Evolutionary conservation across 2,329 filamentous ascomycete species (phyloP), one percentile per base, ranked within the genome.

Genomic region (Sporothrix pallida): DNA sequence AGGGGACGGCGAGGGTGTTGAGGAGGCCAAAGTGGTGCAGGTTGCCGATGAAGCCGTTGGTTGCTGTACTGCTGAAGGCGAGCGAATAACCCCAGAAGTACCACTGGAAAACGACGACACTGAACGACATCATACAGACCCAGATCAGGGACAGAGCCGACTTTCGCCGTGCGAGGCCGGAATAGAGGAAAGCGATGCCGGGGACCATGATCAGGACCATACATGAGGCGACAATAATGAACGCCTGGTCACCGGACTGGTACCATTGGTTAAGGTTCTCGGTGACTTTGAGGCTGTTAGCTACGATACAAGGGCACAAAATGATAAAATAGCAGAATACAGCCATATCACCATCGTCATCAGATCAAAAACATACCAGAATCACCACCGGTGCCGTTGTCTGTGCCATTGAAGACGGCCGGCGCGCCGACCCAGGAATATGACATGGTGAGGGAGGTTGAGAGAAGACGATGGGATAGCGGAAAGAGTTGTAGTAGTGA

Each of bases 31-130:
- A 97, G 82, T 97, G 93, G 78, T 91, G 88, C 73, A 99, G 84
- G 81, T 98, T 90, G 72, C 96, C 96, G 80, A 99, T 98, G 84
- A 93, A 98, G 71, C 93, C 92, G 84, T 93, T 98, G 77, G 89
- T 94, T 4, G 91, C 93, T 15, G 90, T 90, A 60, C 88, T 87
- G 80, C 93, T 96, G 84, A 98, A 98, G 71, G 95, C 95, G 75
- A 99, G 87, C 15, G 95, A 97, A 83, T 97, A 99, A 52, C 96
- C 96, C 95, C 96, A 98, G 83, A 99, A 98, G 81, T 98, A 98
- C 96, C 96, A 99, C 85, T 99, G 96, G 86, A 99, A 98, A 73
- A 93, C 92, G 81, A 98, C 88, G 80, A 98, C 91, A 67, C 93
- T 95, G 81, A 92, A 92, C 65, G 94, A 96, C 82, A 92, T 95